phyloP scores from a whole-genome alignment of 768 basidiomycete species.

The Dacryopinax spathularia region DNA sequence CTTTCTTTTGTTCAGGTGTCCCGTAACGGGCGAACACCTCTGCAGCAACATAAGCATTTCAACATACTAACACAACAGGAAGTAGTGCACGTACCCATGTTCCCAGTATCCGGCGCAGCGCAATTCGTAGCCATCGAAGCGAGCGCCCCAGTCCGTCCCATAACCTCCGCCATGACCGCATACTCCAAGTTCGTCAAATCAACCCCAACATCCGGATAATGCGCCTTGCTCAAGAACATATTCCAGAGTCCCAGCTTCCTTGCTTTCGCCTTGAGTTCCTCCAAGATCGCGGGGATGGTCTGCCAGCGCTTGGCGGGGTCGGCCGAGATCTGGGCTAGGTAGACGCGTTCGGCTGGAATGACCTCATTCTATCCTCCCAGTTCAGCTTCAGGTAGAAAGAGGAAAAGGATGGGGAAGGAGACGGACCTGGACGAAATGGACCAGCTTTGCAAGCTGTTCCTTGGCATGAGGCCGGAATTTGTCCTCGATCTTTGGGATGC shows the following conservation, averaged over 20 bases:
- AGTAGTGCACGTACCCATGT: slow-evolving; percentile 80
- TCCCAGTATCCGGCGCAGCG: slow-evolving; percentile 92
- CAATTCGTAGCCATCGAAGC: slow-evolving; percentile 85
- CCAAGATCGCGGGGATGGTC: slow-evolving; percentile 64
- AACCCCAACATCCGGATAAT: slow-evolving; percentile 80
- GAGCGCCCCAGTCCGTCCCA: slow-evolving; percentile 69
- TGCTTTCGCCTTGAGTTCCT: slow-evolving; percentile 75
- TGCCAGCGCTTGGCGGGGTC: slow-evolving; percentile 70
- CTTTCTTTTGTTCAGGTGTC: slow-evolving; percentile 76
- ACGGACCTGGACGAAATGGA: slow-evolving; percentile 68
- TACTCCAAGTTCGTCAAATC: slow-evolving; percentile 96
- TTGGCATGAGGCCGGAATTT: slow-evolving; percentile 86
- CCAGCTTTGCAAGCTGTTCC: slow-evolving; percentile 67
- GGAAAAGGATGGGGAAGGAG: not conserved
- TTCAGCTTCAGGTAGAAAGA: slow-evolving; percentile 5
- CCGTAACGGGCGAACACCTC: slow-evolving; percentile 96
- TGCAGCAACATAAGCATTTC: slow-evolving; percentile 21
- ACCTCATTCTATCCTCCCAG: slow-evolving; percentile 65
- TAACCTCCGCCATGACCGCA: slow-evolving; percentile 90
- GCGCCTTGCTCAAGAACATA: slow-evolving; percentile 84
- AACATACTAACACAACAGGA: not conserved
- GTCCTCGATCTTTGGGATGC: slow-evolving; percentile 53
- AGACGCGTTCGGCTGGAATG: slow-evolving; percentile 59
- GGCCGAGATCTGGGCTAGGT: slow-evolving; percentile 65
- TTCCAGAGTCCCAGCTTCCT: slow-evolving; percentile 90